These are phyloP conservation scores for Teunomyces funiuensis DNA, from an alignment of 805 yeast genomes.

Conservation along the genomic window DNA sequence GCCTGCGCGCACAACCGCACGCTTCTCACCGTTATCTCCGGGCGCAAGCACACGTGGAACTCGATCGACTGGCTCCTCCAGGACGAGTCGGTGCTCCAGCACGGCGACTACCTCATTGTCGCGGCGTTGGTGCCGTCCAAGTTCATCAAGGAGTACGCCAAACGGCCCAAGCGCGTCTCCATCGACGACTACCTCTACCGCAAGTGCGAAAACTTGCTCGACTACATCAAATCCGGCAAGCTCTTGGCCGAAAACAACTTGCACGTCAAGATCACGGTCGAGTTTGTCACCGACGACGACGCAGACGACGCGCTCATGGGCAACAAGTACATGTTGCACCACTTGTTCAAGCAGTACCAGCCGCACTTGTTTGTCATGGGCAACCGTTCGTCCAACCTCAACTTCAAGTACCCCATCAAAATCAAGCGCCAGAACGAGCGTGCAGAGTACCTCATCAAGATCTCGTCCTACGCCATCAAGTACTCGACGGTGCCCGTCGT, in stretches of 20 bases:
- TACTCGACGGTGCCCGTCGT: conserved; percentile 42
- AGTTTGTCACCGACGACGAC: conserved; percentile 30
- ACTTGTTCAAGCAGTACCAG: conserved; percentile 40
- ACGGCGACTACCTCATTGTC: conserved; percentile 41
- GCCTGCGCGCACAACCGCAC: conserved; percentile 24
- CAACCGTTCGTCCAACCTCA: conserved; percentile 38
- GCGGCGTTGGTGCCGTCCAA: conserved; percentile 33
- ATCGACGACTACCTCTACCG: conserved; percentile 18
- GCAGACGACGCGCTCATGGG: conserved; percentile 16
- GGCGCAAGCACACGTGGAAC: conserved; percentile 47
- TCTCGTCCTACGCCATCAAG: conserved; percentile 37
- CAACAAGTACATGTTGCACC: conserved; percentile 35
- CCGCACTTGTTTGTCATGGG: conserved; percentile 41
- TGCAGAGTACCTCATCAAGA: conserved; percentile 33
- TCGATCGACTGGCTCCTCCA: conserved; percentile 38
- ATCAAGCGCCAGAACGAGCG: conserved; percentile 18
- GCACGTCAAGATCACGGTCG: conserved; percentile 39
- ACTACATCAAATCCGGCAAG: conserved; percentile 16
- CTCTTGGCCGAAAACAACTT: conserved; percentile 18
- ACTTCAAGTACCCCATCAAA: conserved; percentile 42
- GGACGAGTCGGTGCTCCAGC: conserved; percentile 24
- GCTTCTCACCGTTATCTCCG: conserved; percentile 36
- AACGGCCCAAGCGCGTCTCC: conserved; percentile 10
- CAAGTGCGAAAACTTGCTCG: conserved; percentile 22
- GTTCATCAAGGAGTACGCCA: conserved; percentile 14